Evolutionary conservation across 2,329 filamentous ascomycete species (phyloP), one percentile per base, ranked within the genome.

Genomic region (Leptographium procerum): DNA sequence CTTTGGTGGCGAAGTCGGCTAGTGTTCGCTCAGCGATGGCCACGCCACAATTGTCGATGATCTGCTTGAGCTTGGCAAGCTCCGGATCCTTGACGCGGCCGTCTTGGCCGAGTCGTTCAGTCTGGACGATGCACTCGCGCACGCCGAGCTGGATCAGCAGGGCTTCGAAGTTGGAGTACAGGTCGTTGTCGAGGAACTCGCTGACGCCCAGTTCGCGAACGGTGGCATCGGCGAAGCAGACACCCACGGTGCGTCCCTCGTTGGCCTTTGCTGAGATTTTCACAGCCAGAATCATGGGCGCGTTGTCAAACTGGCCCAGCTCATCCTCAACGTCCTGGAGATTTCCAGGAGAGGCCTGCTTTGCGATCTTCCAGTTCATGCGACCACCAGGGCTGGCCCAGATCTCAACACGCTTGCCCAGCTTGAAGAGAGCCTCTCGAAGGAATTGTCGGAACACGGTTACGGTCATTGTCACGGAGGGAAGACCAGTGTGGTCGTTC

Each of bases 111-210:
- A 88, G 87, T 6, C 83, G 82, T 68, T 97, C 91, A 24, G 83
- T 74, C 66, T 90, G 87, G n/a, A 99, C 73, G 33, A 99, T 75
- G 67, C 91, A 96, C 71, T 99, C 94, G 69, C 91, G 94, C 24
- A 96, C 90, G 7, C 94, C 94, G 3, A 99, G 83, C 69, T 99
- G 95, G 64, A 99, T 99, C 56, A 99, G 82, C 22, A 99, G 79
- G 3, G 91, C 91, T 73, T 99, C 94, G 64, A 99, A 95, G 70
- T 99, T 99, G 56, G 92, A 97, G 75, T 95, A 99, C 11, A 96
- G 79, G 69, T 99, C 94, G 68, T 97, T 99, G 77, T 99, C 94
- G n/a, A 96, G 82, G 64, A 99, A 99, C 69, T 99, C 95, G 76
- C 89, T 96, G 57, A 99, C 91, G 10, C 94, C 94, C 2, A 99